phyloP scores from a whole-genome alignment of 148 eudicot genomes.

The Gaultheria prostrata region DNA sequence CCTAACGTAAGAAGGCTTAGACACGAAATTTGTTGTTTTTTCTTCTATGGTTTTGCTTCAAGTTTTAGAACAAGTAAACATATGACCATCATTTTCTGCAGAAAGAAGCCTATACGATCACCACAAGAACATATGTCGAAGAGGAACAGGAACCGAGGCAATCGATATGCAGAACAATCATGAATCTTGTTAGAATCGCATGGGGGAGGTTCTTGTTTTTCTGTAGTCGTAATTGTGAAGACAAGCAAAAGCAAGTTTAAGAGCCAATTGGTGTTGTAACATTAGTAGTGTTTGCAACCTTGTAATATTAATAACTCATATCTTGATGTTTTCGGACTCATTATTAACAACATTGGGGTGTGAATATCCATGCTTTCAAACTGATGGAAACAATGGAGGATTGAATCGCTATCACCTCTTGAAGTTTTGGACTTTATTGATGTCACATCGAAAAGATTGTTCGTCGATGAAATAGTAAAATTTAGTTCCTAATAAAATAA shows the following conservation, averaged over 20 bases:
- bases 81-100: constrained; percentile 22
- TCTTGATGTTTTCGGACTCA: not conserved
- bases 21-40: not conserved
- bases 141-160: constrained; percentile 29
- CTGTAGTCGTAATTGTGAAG: not conserved
- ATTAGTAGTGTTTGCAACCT: not conserved
- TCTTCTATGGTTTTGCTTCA: not conserved
- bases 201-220: constrained; percentile 44
- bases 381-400: no score
- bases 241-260: constrained; percentile 21
- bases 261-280: not conserved
- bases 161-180: constrained; percentile 32
- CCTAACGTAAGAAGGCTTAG: constrained; percentile 38
- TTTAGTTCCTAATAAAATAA: no score
- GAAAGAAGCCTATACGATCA: constrained; percentile 25
- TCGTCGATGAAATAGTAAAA: no score
- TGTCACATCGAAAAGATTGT: no score
- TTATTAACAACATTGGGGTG: not conserved
- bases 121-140: constrained; percentile 14
- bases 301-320: constrained; percentile 2
- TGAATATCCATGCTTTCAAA: not conserved
- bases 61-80: not conserved
- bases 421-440: no score
- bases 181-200: constrained; percentile 37
- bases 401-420: no score